phyloP scores from a whole-genome alignment of 768 basidiomycete genomes.

The Boletus bicolor region DNA sequence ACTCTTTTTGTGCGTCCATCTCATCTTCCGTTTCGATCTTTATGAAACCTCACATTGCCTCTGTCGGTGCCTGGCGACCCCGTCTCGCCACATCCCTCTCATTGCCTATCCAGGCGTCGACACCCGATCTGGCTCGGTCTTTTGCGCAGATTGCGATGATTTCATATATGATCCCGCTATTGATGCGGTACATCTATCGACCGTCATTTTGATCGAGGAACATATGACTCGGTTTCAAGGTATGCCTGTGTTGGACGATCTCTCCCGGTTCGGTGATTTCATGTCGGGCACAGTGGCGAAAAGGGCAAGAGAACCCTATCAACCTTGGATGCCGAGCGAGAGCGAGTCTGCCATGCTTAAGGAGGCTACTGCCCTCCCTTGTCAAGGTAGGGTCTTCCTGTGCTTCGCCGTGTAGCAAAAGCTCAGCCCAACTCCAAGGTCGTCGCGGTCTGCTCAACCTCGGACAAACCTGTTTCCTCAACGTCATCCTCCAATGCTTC shows the following conservation, averaged over 20 bases:
- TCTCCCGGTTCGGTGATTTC: background rate
- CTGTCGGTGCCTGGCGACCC: background rate
- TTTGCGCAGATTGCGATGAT: slow-evolving; percentile 71
- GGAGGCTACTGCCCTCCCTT: slow-evolving; percentile 52
- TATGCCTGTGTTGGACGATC: background rate
- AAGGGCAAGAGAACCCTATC: slow-evolving; percentile 44
- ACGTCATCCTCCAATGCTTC: slow-evolving; percentile 86
- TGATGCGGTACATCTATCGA: slow-evolving; percentile 43
- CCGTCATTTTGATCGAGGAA: slow-evolving; percentile 57
- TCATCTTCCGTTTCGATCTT: background rate
- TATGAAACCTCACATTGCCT: background rate
- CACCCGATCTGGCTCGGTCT: slow-evolving; percentile 68
- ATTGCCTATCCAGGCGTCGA: slow-evolving; percentile 57
- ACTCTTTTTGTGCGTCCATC: slow-evolving; percentile 60
- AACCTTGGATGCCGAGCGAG: slow-evolving; percentile 45
- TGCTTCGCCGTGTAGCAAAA: background rate
- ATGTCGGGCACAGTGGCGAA: slow-evolving; percentile 32
- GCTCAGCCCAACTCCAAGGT: slow-evolving; percentile 38
- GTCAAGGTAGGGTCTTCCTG: slow-evolving; percentile 54
- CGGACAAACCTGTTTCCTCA: slow-evolving; percentile 92
- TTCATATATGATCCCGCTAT: slow-evolving; percentile 62
- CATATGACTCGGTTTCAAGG: slow-evolving; percentile 55
- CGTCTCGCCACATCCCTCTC: background rate
- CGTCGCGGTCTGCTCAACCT: slow-evolving; percentile 85
- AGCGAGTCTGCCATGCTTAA: slow-evolving; percentile 46